Evolutionary conservation across 2,329 filamentous ascomycete species (phyloP).

Genomic region (Calonectria henricotiae): DNA sequence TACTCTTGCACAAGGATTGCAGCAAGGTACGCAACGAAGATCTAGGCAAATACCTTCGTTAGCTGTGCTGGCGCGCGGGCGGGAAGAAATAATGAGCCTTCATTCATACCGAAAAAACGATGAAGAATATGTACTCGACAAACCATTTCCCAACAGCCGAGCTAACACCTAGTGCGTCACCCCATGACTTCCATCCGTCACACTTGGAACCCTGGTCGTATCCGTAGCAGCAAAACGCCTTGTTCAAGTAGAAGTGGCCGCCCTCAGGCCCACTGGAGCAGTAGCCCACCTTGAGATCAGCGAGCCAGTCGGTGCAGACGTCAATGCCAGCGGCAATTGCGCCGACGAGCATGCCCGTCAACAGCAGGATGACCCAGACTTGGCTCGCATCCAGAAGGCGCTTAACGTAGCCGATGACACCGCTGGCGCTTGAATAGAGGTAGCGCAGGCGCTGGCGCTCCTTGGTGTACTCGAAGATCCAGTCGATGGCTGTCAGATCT

Average conservation of each 20-base stretch:
- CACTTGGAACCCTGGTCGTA: conserved; percentile 89
- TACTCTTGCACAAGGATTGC: conserved; percentile 87
- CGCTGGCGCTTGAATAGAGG: conserved; percentile 78
- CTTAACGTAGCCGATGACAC: conserved; percentile 81
- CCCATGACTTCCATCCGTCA: conserved; percentile 90
- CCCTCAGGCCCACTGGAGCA: conserved; percentile 84
- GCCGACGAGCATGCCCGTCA: conserved; percentile 89
- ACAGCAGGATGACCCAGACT: conserved; percentile 90
- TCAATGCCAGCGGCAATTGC: conserved; percentile 91
- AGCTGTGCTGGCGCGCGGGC: conserved; percentile 30
- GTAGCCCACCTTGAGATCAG: conserved; percentile 91
- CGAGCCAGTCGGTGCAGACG: conserved; percentile 92
- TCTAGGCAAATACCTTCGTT: conserved; percentile 62
- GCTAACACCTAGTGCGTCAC: conserved; percentile 78
- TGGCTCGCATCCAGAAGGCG: conserved; percentile 88
- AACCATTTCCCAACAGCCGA: conserved; percentile 82
- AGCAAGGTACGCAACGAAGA: conserved; percentile 84
- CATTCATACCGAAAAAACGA: conserved; percentile 81
- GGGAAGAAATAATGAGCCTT: neutral
- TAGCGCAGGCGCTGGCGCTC: conserved; percentile 91
- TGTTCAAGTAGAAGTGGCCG: conserved; percentile 92
- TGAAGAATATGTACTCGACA: conserved; percentile 89
- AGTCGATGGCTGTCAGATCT: conserved; percentile 97
- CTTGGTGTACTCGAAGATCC: conserved; percentile 99
- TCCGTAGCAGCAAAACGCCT: conserved; percentile 93